phyloP scores from a whole-genome alignment of 495 filamentous ascomycete genomes.

The Hypoxylon crocopeplum region DNA sequence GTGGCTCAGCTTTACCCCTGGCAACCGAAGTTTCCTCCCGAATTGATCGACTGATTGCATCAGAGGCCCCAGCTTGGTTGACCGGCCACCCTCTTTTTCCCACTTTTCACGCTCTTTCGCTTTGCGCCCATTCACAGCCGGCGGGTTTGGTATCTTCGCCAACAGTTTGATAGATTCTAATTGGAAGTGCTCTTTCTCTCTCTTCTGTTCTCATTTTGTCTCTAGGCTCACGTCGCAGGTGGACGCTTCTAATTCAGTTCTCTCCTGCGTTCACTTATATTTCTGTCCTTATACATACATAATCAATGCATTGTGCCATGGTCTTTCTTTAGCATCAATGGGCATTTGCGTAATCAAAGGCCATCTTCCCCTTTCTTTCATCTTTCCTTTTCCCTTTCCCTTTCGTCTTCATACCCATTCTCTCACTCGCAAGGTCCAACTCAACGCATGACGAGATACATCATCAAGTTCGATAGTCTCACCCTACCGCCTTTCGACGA shows the following conservation, averaged over 20 bases:
- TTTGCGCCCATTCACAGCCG: slow-evolving; percentile 23
- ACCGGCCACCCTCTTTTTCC: slow-evolving; percentile 45
- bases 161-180: not conserved
- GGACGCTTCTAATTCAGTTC: slow-evolving; percentile 33
- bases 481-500: slow-evolving; percentile 25
- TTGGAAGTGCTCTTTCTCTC: slow-evolving; percentile 1
- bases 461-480: slow-evolving; percentile 3
- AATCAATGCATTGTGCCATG: slow-evolving; percentile 36
- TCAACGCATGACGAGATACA: slow-evolving; percentile 26
- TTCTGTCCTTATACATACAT: too few species aligned
- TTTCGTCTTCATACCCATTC: not conserved
- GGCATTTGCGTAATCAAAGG: slow-evolving; percentile 28
- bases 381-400: slow-evolving; percentile 2
- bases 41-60: slow-evolving; percentile 35
- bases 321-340: slow-evolving; percentile 28
- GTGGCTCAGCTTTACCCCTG: slow-evolving; percentile 28
- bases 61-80: slow-evolving; percentile 33
- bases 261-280: slow-evolving; percentile 25
- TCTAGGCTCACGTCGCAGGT: too few species aligned
- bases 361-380: slow-evolving; percentile 17
- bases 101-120: slow-evolving; percentile 29
- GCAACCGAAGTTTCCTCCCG: slow-evolving; percentile 22
- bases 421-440: slow-evolving; percentile 8
- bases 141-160: slow-evolving; percentile 18
- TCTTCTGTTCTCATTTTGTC: not conserved